A percentile compares a stretch with the other conserved stretches of the same genome.
These are phyloP conservation scores for Exophiala spinifera DNA, from an alignment of 2,329 filamentous ascomycete species.

Conservation along the genomic window DNA sequence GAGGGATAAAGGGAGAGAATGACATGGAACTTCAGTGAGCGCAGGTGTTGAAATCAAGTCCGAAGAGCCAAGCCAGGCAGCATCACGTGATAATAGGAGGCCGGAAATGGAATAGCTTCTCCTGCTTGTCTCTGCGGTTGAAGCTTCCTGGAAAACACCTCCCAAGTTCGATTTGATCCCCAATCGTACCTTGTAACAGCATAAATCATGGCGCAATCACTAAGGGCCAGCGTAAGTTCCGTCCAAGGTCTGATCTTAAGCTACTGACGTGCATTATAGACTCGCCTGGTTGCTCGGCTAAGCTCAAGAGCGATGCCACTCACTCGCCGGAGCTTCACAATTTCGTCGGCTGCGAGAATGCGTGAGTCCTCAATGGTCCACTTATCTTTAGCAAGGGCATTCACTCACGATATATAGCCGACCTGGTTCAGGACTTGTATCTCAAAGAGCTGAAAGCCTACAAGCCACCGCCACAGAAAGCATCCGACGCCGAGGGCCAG, in stretches of 20 bases:
- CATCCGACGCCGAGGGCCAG: constrained; percentile 81
- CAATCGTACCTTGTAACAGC: constrained; percentile 6
- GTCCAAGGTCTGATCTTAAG: constrained; percentile 2
- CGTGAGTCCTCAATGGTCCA: constrained; percentile 47
- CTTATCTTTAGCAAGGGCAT: no score
- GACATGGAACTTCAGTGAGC: constrained; percentile 5
- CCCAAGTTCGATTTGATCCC: constrained; percentile 4
- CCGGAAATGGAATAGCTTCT: not conserved
- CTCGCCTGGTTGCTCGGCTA: constrained; percentile 60
- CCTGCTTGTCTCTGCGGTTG: not conserved
- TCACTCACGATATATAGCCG: constrained; percentile 59
- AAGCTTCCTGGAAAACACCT: constrained; percentile 6
- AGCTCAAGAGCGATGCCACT: constrained; percentile 37
- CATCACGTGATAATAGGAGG: constrained; percentile 1
- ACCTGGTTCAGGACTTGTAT: constrained; percentile 97
- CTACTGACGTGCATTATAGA: constrained; percentile 43
- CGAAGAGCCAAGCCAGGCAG: not conserved
- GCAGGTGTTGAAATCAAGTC: constrained; percentile 2
- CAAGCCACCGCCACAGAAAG: constrained; percentile 81
- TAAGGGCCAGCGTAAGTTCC: constrained; percentile 57
- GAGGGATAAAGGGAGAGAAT: constrained; percentile 14
- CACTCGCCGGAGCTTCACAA: constrained; percentile 58
- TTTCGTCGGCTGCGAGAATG: constrained; percentile 60
- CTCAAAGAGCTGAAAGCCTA: constrained; percentile 93
- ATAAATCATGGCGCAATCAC: constrained; percentile 53